phyloP scores from a whole-genome alignment of 768 basidiomycete genomes.

The Termitomyces bulborhizus region DNA sequence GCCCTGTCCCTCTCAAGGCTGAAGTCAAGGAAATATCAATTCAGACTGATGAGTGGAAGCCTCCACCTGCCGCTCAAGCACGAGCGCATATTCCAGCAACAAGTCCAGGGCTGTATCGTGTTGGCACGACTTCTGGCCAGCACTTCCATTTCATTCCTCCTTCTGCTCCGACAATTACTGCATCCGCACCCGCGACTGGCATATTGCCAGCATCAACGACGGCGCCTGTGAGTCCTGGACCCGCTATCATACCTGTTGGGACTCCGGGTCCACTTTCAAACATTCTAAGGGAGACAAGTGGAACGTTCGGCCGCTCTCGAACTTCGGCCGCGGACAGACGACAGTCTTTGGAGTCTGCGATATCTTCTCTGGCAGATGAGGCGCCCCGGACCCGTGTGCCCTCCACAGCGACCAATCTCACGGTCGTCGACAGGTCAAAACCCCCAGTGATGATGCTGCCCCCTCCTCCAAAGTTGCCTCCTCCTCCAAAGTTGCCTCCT shows the following conservation, averaged over 20 bases:
- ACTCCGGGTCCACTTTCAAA: slow-evolving; percentile 24
- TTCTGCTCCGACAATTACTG: slow-evolving; percentile 29
- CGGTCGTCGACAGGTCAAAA: slow-evolving; percentile 65
- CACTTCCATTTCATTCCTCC: slow-evolving; percentile 65
- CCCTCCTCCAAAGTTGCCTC: slow-evolving; percentile 71
- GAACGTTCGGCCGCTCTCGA: slow-evolving; percentile 45
- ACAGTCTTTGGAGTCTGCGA: slow-evolving; percentile 66
- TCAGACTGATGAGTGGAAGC: slow-evolving; percentile 73
- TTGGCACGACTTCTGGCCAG: slow-evolving; percentile 42
- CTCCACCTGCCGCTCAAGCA: slow-evolving; percentile 30
- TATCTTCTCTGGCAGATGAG: slow-evolving; percentile 43
- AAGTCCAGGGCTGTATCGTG: slow-evolving; percentile 44
- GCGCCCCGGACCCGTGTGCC: slow-evolving; percentile 51
- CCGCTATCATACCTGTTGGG: slow-evolving; percentile 31
- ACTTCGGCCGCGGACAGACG: slow-evolving; percentile 54
- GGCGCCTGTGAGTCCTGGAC: slow-evolving; percentile 22
- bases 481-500: slow-evolving; percentile 74
- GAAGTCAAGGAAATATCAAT: slow-evolving; percentile 70
- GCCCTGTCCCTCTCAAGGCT: slow-evolving; percentile 43
- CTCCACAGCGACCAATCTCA: slow-evolving; percentile 42
- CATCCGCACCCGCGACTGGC: slow-evolving; percentile 15
- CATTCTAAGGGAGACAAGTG: slow-evolving; percentile 45
- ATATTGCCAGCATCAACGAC: slow-evolving; percentile 16
- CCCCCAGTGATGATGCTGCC: slow-evolving; percentile 85
- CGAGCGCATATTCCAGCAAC: slow-evolving; percentile 23